Base-by-base conservation (phyloP, 345 rosid species). In the Hibiscus trionum region DNA sequence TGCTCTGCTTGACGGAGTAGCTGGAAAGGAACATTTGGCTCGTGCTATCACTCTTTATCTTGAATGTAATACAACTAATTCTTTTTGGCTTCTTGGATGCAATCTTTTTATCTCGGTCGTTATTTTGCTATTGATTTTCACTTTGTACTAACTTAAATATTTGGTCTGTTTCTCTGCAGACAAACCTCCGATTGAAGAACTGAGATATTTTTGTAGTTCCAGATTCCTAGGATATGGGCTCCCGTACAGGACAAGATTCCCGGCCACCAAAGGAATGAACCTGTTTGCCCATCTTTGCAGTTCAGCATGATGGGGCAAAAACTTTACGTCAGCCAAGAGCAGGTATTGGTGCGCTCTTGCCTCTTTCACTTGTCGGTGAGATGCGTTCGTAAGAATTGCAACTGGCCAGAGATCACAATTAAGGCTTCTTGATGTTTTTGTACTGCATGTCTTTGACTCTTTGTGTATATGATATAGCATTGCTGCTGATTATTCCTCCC, bases 231-330 rank as follows among this genome's bases (percentile, higher is more conserved):
- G 62, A 26, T 84, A 61, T 90, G 96, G 92, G 90, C 96, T 80
- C 96, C 96, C 61, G 47, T 79, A 52, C 87, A 72, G 58, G 87
- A 81, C 68, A 82, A 71, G 62, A 74, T 88, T 66, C 91, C 86
- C n/a, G 89, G 95, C 60, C 44, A 37, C 10, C 44, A 73, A 59
- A 85, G 91, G 73, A 90, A 90, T 86, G 95, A 88, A 71, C 95
- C 95, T 56, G 80, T 90, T 82, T 90, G 92, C 80, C 92, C 88
- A 72, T 87, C 85, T 77, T 72, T 90, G 74, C 92, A 90, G 49
- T 90, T 90, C 79, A 90, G 95, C 82, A 80, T 90, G 67, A 87
- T 90, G 91, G 95, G 92, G 53, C 90, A 81, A 77, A 89, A 87
- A 75, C 86, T 89, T 72, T 87, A 80, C 62, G 83, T 87, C 78